Conservation (phyloP, 2,329 filamentous ascomycete genomes). For the Nemania diffusa region DNA sequence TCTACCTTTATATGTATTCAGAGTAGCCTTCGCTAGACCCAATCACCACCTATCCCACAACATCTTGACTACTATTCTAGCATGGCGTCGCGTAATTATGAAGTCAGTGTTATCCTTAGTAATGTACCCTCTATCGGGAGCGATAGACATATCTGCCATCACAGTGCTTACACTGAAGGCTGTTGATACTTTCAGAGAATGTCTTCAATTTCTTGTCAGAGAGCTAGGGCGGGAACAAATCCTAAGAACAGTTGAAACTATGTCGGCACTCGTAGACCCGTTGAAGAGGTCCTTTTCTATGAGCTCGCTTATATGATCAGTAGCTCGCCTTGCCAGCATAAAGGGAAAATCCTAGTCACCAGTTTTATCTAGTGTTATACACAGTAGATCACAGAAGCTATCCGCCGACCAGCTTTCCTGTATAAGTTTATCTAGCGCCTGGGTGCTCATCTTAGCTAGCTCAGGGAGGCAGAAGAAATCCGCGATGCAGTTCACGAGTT, state of each 20-base stretch:
- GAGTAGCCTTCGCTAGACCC: too few species aligned
- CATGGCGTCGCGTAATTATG: not conserved
- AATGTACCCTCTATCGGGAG: too few species aligned
- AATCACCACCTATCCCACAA: too few species aligned
- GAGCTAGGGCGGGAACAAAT: too few species aligned
- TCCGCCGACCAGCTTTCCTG: not conserved
- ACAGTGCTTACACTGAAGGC: too few species aligned
- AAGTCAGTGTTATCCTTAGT: not conserved
- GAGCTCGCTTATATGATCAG: conserved; percentile 3
- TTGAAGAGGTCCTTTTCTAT: conserved; percentile 6
- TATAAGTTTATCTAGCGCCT: not conserved
- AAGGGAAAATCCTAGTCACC: not conserved
- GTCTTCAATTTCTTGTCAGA: too few species aligned
- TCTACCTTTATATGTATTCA: too few species aligned
- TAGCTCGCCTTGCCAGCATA: conserved; percentile 3
- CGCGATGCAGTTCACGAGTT: conserved; percentile 10
- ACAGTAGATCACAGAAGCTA: not conserved
- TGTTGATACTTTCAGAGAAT: too few species aligned
- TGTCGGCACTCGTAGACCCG: not conserved
- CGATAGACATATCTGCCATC: too few species aligned
- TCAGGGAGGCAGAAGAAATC: conserved; percentile 1
- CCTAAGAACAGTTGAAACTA: not conserved
- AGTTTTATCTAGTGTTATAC: not conserved
- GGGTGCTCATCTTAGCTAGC: not conserved
- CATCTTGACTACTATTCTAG: not conserved